These are phyloP conservation scores for Cochlearia excelsa DNA, from an alignment of 345 rosid species.

Conservation along the genomic window DNA sequence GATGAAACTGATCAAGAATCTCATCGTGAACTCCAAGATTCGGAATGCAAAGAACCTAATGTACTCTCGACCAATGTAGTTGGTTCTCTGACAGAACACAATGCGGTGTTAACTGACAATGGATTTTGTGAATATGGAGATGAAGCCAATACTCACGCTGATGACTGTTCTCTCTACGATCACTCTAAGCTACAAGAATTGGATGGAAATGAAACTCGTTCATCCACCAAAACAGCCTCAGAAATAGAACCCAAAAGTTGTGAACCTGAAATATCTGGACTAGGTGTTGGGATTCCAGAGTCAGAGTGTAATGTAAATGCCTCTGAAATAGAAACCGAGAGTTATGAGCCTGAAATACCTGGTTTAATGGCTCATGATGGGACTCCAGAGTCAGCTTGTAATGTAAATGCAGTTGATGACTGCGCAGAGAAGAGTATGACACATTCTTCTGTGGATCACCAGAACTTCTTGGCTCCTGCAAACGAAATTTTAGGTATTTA, in stretches of 20 bases:
- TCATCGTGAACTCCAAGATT: slow-evolving; percentile 35
- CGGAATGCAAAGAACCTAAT: slow-evolving; percentile 38
- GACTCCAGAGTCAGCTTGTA: slow-evolving; percentile 40
- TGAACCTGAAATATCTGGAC: slow-evolving; percentile 34
- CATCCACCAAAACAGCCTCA: slow-evolving; percentile 51
- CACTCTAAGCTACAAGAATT: slow-evolving; percentile 31
- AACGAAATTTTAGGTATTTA: slow-evolving; percentile 51
- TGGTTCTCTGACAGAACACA: slow-evolving; percentile 46
- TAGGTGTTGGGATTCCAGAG: slow-evolving; percentile 8
- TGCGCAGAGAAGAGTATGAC: slow-evolving; percentile 42
- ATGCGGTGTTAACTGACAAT: slow-evolving; percentile 28
- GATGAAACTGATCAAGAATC: slow-evolving; percentile 42
- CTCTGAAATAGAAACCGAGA: too few species aligned
- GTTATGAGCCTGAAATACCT: too few species aligned
- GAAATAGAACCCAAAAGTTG: slow-evolving; percentile 58
- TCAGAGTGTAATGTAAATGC: too few species aligned
- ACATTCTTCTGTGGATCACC: slow-evolving; percentile 42
- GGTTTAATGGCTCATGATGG: slow-evolving; percentile 32
- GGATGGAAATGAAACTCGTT: slow-evolving; percentile 42
- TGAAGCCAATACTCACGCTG: slow-evolving; percentile 37
- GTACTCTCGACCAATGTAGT: slow-evolving; percentile 32
- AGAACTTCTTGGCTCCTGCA: slow-evolving; percentile 37
- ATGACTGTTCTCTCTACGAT: slow-evolving; percentile 37
- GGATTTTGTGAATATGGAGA: slow-evolving; percentile 42
- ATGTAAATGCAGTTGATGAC: slow-evolving; percentile 41